Base-by-base conservation (phyloP, 2,329 filamentous ascomycete species). In the Pyrenochaeta sp. region DNA sequence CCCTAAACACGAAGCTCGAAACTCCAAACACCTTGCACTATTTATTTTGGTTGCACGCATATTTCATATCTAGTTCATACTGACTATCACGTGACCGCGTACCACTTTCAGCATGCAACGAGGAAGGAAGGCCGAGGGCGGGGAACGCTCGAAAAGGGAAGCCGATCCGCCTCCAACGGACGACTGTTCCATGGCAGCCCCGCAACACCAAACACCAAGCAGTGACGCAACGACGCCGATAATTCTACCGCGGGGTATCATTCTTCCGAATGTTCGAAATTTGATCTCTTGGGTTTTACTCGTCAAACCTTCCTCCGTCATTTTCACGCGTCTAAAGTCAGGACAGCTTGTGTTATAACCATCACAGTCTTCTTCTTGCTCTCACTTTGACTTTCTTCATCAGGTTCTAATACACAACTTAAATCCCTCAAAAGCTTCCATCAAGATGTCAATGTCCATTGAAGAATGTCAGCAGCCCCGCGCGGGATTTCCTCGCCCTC, bases 371-470 rank as follows among this genome's bases (percentile, higher is more conserved):
- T 8, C 36, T 5, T n/a, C 8, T 2, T 15, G 6, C 42, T 27
- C 12, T n/a, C 3, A 56, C 25, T 8, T 22, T 12, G 1, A 7
- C 12, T 42, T 28, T 48, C 43, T 40, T 22, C 43, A 28, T 25
- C 22, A 50, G 15, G 39, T 15, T 27, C 7, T 30, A 32, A 34
- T n/a, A 39, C 25, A 22, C 10, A 40, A n/a, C 8, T 25, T 2
- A n/a, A 39, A 44, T 12, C 12, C 19, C 2, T 32, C 15, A 4
- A 10, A 28, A 13, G 36, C 61, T 39, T n/a, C 66, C 54, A 64
- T 53, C 49, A 72, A 56, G 1, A 76, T 76, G 73, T 76, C 73
- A 22, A 76, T 75, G 73, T 72, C 72, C 22, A 60, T 75, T 9
- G 68, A 69, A 54, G 73, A 76, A 64, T 66, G 61, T 57, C 66